These are phyloP conservation scores for Camelina neglecta DNA, from an alignment of 345 rosid species.

Conservation along the genomic window DNA sequence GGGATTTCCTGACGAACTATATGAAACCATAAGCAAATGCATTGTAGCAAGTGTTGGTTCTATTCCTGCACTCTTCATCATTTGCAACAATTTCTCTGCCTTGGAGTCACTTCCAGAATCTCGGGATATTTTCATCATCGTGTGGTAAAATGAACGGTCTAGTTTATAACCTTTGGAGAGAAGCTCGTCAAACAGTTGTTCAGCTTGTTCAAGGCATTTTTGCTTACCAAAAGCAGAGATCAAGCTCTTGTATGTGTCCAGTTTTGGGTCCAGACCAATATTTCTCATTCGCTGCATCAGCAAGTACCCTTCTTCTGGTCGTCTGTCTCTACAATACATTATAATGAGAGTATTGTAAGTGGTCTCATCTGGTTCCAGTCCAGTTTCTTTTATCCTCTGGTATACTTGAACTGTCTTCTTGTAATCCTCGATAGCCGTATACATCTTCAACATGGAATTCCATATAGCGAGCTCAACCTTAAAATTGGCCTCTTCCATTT, in stretches of 20 bases:
- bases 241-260: slow-evolving; percentile 91
- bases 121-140: slow-evolving; percentile 89
- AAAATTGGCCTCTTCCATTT: slow-evolving; percentile 91
- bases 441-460: slow-evolving; percentile 90
- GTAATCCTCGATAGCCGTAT: slow-evolving; percentile 74
- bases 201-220: slow-evolving; percentile 71
- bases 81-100: slow-evolving; percentile 66
- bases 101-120: slow-evolving; percentile 72
- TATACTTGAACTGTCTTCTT: slow-evolving; percentile 72
- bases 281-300: slow-evolving; percentile 84
- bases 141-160: slow-evolving; percentile 89
- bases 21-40: slow-evolving; percentile 95
- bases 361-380: slow-evolving; percentile 80
- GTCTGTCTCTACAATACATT: slow-evolving; percentile 87
- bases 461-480: slow-evolving; percentile 82
- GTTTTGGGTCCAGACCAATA: slow-evolving; percentile 69
- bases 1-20: slow-evolving; percentile 88
- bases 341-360: slow-evolving; percentile 82
- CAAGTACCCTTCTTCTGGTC: slow-evolving; percentile 82
- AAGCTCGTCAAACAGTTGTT: slow-evolving; percentile 76
- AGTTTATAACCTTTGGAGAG: slow-evolving; percentile 66
- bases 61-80: slow-evolving; percentile 85
- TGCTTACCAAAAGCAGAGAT: slow-evolving; percentile 89
- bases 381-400: slow-evolving; percentile 68
- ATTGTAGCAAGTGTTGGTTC: slow-evolving; percentile 84